Evolutionary conservation across 495 filamentous ascomycete species (phyloP).

Genomic region (Jackrogersella minutella): DNA sequence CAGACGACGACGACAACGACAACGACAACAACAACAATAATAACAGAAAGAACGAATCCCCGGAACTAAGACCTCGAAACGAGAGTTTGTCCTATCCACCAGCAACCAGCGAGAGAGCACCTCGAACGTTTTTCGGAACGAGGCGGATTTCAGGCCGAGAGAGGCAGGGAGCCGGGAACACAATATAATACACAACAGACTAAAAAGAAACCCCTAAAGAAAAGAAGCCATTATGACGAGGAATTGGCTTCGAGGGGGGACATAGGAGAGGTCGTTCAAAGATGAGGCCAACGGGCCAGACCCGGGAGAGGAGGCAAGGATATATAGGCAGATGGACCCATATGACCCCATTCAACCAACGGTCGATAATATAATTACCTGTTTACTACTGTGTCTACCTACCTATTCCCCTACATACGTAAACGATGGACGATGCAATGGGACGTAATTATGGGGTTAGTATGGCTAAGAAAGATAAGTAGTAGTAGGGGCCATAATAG

Average conservation of each 20-base stretch:
- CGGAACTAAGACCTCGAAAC: slow-evolving; percentile 26
- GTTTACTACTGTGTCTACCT: slow-evolving; percentile 27
- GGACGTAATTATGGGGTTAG: slow-evolving; percentile 44
- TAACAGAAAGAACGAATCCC: slow-evolving; percentile 40
- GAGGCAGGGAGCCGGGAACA: slow-evolving; percentile 41
- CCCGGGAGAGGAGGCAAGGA: slow-evolving; percentile 52
- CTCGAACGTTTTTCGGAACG: slow-evolving; percentile 25
- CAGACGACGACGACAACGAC: slow-evolving; percentile 19
- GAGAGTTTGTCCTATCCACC: slow-evolving; percentile 35
- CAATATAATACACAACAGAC: slow-evolving; percentile 46
- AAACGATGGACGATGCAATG: slow-evolving; percentile 42
- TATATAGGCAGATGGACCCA: slow-evolving; percentile 54
- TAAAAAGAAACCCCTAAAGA: slow-evolving; percentile 46
- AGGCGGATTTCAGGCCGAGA: slow-evolving; percentile 27
- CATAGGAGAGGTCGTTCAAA: slow-evolving; percentile 47
- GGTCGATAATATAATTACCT: slow-evolving; percentile 38
- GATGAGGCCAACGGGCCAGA: slow-evolving; percentile 49
- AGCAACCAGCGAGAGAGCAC: slow-evolving; percentile 16
- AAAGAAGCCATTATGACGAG: slow-evolving; percentile 54
- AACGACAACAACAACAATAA: slow-evolving; percentile 25
- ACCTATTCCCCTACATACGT: slow-evolving; percentile 40
- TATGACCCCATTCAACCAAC: slow-evolving; percentile 45
- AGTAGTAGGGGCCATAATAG: slow-evolving; percentile 35
- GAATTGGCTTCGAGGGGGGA: slow-evolving; percentile 46
- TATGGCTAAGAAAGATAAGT: slow-evolving; percentile 45